Evolutionary conservation across 805 yeast genomes (phyloP).

Genomic region (Saturnispora hagleri): DNA sequence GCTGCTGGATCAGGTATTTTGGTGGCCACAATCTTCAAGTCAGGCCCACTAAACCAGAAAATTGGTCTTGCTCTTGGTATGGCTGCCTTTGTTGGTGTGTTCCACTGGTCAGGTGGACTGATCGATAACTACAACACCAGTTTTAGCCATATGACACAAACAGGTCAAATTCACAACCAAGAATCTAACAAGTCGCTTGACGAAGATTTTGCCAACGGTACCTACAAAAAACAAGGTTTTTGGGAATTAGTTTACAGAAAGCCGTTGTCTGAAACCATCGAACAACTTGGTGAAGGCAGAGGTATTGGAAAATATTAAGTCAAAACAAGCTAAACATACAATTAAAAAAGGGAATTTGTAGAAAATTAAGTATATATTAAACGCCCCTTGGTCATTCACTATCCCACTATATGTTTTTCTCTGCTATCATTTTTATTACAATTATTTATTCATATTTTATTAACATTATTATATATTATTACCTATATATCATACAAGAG

Average conservation of each 20-base stretch:
- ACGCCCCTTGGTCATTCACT: background rate
- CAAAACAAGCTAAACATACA: background rate
- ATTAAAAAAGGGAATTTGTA: background rate
- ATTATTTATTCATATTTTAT: background rate
- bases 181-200: conserved; percentile 29
- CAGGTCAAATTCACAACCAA: conserved; percentile 33
- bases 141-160: conserved; percentile 32
- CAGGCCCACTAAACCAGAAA: conserved; percentile 28
- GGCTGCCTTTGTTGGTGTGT: conserved; percentile 36
- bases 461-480: background rate
- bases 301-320: conserved; percentile 35
- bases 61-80: conserved; percentile 39
- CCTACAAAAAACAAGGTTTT: conserved; percentile 45
- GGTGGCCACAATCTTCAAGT: conserved; percentile 20
- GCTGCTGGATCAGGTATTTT: conserved; percentile 20
- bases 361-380: background rate
- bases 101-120: conserved; percentile 49
- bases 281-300: conserved; percentile 62
- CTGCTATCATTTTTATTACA: conserved; percentile 1
- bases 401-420: background rate
- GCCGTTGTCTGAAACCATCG: conserved; percentile 72
- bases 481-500: background rate
- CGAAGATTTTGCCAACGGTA: conserved; percentile 23
- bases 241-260: conserved; percentile 78
- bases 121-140: conserved; percentile 37